Percentiles rank a stretch among this genome's conserved stretches.
phyloP scores from a whole-genome alignment of 148 eudicot genomes.

The Salicornia ramosissima region DNA sequence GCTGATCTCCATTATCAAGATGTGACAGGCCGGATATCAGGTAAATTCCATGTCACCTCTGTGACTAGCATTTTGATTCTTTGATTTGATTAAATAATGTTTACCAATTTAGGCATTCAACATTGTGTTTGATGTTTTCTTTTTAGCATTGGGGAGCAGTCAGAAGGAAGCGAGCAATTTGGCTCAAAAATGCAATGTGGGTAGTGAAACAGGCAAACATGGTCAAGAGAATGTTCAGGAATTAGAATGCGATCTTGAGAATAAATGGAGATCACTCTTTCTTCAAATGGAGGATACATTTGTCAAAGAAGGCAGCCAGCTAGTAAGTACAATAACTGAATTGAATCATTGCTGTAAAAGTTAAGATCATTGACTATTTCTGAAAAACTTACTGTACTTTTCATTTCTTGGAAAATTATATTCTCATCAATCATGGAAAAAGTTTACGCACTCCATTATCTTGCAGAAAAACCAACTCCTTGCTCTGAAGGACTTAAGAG shows the following conservation, averaged over 20 bases:
- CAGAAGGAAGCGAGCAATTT: constrained; percentile 65
- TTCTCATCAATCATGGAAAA: no score
- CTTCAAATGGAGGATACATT: constrained; percentile 48
- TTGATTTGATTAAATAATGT: background rate
- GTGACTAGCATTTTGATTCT: background rate
- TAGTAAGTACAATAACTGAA: no score
- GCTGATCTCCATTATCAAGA: constrained; percentile 84
- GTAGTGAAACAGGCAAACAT: constrained; percentile 27
- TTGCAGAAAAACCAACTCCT: constrained; percentile 52
- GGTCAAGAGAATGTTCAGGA: constrained; percentile 31
- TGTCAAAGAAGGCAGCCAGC: constrained; percentile 59
- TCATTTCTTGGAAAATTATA: no score
- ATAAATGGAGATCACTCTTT: constrained; percentile 76
- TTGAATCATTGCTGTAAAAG: no score
- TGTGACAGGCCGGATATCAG: constrained; percentile 63
- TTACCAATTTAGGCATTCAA: no score
- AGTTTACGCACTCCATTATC: background rate
- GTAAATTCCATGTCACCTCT: constrained; percentile 27
- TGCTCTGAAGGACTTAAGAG: constrained; percentile 51
- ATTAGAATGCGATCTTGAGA: constrained; percentile 49
- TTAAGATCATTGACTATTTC: no score
- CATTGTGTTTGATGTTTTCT: background rate
- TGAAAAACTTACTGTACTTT: no score
- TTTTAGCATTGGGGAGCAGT: constrained; percentile 56
- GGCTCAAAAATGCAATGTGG: constrained; percentile 39